phyloP scores from a whole-genome alignment of 2,329 filamentous ascomycete genomes.

The Hymenoscyphus occultus region DNA sequence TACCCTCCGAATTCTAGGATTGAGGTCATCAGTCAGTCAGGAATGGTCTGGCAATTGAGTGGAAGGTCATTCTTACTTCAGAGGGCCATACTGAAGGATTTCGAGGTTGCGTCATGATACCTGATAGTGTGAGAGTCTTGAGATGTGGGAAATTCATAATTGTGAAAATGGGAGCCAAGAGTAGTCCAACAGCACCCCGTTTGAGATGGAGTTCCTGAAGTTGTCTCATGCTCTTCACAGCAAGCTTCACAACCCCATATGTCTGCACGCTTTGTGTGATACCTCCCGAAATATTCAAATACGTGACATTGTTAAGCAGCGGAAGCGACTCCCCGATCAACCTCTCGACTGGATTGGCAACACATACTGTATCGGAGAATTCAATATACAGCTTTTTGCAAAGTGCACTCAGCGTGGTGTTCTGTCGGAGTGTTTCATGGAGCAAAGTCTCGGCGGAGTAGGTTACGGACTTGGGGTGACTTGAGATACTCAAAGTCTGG shows the following conservation, averaged over 20 bases:
- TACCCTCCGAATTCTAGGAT: background rate
- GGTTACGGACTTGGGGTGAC: background rate
- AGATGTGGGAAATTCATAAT: background rate
- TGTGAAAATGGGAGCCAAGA: conserved; percentile 5
- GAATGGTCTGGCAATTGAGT: background rate
- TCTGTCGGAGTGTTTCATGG: background rate
- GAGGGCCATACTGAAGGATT: conserved; percentile 5
- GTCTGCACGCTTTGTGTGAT: conserved; percentile 1
- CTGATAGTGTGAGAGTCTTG: conserved; percentile 2
- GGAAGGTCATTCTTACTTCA: background rate
- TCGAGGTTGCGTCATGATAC: conserved; percentile 1
- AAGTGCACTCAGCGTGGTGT: background rate
- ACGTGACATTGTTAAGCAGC: background rate
- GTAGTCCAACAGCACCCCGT: background rate
- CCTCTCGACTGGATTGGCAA: conserved; percentile 2
- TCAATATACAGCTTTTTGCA: conserved; percentile 2
- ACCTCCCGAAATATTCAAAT: conserved; percentile 5
- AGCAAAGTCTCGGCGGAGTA: background rate
- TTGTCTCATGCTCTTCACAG: conserved; percentile 4
- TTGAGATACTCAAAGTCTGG: conserved; percentile 1
- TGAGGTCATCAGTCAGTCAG: background rate
- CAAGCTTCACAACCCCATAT: conserved; percentile 2
- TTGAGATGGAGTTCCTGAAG: conserved; percentile 3
- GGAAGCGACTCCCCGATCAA: background rate
- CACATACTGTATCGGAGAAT: background rate